A percentile compares a stretch with the other conserved stretches of the same genome.
Evolutionary conservation across 2,329 filamentous ascomycete genomes (phyloP).

Genomic region (Aspergillus phoenicis): DNA sequence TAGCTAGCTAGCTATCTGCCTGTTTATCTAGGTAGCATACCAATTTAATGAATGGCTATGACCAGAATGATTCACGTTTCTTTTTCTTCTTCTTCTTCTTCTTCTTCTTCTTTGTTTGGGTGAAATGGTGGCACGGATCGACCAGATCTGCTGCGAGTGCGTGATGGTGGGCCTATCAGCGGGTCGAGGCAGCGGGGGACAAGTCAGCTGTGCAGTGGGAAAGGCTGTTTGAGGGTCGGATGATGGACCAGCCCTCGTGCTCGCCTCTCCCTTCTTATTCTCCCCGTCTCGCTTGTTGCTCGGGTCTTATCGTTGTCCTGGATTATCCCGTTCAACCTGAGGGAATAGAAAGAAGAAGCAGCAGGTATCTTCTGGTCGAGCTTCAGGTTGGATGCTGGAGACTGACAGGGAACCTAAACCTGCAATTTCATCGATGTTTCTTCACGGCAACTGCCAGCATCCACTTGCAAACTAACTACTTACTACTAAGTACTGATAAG

Average conservation of each 20-base stretch:
- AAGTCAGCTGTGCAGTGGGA: not conserved
- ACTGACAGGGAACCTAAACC: too few relatives aligned
- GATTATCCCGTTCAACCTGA: not conserved
- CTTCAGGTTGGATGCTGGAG: too few relatives aligned
- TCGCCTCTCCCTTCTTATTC: not conserved
- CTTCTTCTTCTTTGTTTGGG: not conserved
- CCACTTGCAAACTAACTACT: not conserved
- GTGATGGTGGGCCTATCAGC: not conserved
- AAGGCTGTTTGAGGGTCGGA: not conserved
- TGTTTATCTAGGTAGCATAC: slow-evolving; percentile 2
- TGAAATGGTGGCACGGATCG: not conserved
- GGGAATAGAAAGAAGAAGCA: not conserved
- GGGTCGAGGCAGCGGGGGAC: not conserved
- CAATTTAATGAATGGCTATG: slow-evolving; percentile 13
- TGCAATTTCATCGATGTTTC: too few relatives aligned
- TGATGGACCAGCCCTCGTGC: not conserved
- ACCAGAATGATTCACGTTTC: slow-evolving; percentile 6
- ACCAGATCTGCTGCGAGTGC: slow-evolving; percentile 4
- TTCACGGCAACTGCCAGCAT: too few relatives aligned
- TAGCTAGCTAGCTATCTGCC: not conserved
- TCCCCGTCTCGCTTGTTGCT: not conserved
- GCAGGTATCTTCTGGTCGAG: too few relatives aligned
- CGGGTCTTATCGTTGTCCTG: not conserved
- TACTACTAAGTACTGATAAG: not conserved
- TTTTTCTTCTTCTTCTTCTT: slow-evolving; percentile 12